Evolutionary conservation across 2,329 filamentous ascomycete species (phyloP).

Genomic region (Fusarium marasasianum): DNA sequence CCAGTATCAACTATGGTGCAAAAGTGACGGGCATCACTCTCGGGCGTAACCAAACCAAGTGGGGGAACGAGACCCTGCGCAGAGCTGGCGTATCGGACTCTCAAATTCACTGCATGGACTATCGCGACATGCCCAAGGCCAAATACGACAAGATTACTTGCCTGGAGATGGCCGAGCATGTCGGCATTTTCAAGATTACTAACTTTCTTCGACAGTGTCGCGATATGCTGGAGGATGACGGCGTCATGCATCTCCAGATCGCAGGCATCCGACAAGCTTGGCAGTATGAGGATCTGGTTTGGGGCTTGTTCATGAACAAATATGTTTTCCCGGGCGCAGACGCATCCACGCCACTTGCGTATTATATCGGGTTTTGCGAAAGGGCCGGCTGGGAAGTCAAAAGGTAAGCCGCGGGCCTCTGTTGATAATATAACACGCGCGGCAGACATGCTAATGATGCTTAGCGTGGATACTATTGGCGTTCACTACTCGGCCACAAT

Average conservation of each 20-base stretch:
- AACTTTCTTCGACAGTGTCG: conserved; percentile 84
- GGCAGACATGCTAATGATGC: not conserved
- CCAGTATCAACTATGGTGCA: conserved; percentile 87
- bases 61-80: conserved; percentile 88
- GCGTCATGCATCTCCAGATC: conserved; percentile 92
- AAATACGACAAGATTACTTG: conserved; percentile 94
- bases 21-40: conserved; percentile 88
- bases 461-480: not conserved
- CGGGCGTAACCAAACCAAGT: conserved; percentile 91
- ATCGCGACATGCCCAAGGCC: conserved; percentile 86
- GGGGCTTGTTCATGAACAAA: conserved; percentile 99
- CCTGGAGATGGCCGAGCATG: conserved; percentile 97
- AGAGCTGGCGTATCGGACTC: conserved; percentile 80
- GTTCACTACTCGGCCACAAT: not conserved
- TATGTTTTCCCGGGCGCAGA: conserved; percentile 98
- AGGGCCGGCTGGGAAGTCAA: conserved; percentile 75
- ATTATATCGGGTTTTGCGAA: conserved; percentile 83
- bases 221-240: conserved; percentile 94
- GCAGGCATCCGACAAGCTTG: conserved; percentile 89
- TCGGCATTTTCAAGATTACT: conserved; percentile 85
- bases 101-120: conserved; percentile 94
- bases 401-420: conserved; percentile 47
- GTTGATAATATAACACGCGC: not conserved
- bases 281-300: conserved; percentile 97
- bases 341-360: conserved; percentile 87